Conservation (phyloP, 495 filamentous ascomycete species). For the Pyrenula massariospora region DNA sequence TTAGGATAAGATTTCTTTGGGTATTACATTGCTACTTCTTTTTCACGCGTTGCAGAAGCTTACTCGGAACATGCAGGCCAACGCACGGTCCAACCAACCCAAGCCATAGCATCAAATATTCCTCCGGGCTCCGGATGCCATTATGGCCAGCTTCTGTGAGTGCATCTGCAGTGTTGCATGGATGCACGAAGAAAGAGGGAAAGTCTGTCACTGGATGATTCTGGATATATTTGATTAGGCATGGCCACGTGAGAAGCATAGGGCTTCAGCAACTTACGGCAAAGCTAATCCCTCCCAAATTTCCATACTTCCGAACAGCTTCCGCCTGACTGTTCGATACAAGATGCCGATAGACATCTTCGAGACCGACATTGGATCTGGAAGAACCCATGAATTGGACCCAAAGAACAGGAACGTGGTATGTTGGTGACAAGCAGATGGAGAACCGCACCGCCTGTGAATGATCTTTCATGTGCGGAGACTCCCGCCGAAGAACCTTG, state of each 20-base stretch:
- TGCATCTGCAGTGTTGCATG: slow-evolving; percentile 72
- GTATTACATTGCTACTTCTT: no score
- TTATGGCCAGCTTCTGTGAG: slow-evolving; percentile 25
- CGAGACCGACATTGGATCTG: slow-evolving; percentile 50
- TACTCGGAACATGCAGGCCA: slow-evolving; percentile 55
- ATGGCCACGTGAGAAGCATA: slow-evolving; percentile 7
- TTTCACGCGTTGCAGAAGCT: slow-evolving; percentile 11
- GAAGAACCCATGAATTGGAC: slow-evolving; percentile 42
- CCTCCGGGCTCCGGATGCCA: slow-evolving; percentile 28
- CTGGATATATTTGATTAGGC: slow-evolving; percentile 40
- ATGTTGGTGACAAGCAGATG: slow-evolving; percentile 33
- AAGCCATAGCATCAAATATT: slow-evolving; percentile 72
- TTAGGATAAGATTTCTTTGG: no score
- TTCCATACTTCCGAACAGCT: slow-evolving; percentile 43
- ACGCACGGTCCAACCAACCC: slow-evolving; percentile 64
- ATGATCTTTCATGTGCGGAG: neutral
- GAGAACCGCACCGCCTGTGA: neutral
- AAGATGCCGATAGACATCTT: slow-evolving; percentile 55
- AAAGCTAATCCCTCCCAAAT: slow-evolving; percentile 65
- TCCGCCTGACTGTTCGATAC: slow-evolving; percentile 53
- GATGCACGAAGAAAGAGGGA: slow-evolving; percentile 73
- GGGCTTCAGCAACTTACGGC: slow-evolving; percentile 43
- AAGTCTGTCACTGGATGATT: slow-evolving; percentile 66
- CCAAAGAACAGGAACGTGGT: slow-evolving; percentile 41
- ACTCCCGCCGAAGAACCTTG: neutral